Evolutionary conservation across 2,329 filamentous ascomycete species (phyloP).

Genomic region (Trichophyton equinum): DNA sequence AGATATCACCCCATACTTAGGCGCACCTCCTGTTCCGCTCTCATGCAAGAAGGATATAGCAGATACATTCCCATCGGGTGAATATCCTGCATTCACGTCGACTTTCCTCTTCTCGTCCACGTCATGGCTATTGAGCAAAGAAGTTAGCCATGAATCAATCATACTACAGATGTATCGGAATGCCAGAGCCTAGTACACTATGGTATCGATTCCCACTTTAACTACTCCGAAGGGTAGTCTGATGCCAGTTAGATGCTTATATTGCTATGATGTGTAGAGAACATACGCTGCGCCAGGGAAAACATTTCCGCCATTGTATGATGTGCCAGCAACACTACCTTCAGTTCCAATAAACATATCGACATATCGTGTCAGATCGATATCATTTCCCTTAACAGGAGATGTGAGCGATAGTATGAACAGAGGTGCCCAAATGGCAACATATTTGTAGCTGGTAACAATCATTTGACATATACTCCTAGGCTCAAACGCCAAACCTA

Average conservation of each 20-base stretch:
- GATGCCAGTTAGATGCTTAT: not conserved
- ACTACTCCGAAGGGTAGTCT: conserved; percentile 30
- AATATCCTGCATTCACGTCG: conserved; percentile 33
- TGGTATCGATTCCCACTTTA: conserved; percentile 32
- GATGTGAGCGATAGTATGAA: not conserved
- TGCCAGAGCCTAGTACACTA: conserved; percentile 25
- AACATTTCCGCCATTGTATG: conserved; percentile 32
- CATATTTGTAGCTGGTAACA: not conserved
- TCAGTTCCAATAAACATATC: conserved; percentile 39
- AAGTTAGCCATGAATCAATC: not conserved
- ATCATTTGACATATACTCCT: not conserved
- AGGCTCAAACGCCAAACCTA: not conserved
- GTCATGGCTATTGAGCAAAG: not conserved
- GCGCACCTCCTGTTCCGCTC: conserved; percentile 35
- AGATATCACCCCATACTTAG: conserved; percentile 28
- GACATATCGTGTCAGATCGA: conserved; percentile 28
- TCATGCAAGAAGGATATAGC: conserved; percentile 41
- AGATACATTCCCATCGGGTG: conserved; percentile 38
- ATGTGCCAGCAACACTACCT: conserved; percentile 30
- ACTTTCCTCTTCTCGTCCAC: conserved; percentile 5
- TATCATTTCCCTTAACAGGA: not conserved
- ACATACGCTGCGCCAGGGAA: conserved; percentile 32
- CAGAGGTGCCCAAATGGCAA: not conserved
- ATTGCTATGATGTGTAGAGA: not conserved
- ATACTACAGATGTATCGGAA: not conserved